Conservation (phyloP, 2,329 filamentous ascomycete genomes). For the Cercospora sp. region DNA sequence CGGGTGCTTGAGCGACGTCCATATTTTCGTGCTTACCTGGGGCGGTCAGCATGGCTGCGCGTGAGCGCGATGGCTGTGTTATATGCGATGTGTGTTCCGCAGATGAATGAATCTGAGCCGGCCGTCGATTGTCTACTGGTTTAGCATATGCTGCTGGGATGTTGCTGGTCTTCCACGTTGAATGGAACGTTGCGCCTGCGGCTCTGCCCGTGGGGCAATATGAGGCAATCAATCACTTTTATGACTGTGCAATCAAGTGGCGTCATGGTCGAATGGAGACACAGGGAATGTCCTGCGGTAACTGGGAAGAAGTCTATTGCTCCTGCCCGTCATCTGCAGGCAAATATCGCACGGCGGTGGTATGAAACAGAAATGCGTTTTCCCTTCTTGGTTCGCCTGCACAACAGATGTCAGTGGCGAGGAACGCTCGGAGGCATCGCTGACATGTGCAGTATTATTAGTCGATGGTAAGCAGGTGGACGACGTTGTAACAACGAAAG, state of each 20-base stretch:
- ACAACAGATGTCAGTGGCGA: background rate
- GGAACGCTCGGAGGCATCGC: background rate
- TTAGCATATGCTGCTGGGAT: conserved; percentile 12
- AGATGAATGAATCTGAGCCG: background rate
- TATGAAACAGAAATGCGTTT: background rate
- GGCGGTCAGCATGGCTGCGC: background rate
- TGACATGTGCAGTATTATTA: background rate
- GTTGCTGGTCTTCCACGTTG: conserved; percentile 6
- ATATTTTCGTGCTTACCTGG: background rate
- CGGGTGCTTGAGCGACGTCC: background rate
- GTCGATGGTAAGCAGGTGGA: conserved; percentile 1
- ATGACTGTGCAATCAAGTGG: background rate
- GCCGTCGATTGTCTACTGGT: background rate
- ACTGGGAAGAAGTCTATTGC: background rate
- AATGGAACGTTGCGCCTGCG: background rate
- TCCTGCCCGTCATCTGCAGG: background rate
- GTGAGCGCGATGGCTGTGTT: background rate
- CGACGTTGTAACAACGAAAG: background rate
- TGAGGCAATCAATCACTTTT: background rate
- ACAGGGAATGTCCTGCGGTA: background rate
- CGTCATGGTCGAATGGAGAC: background rate
- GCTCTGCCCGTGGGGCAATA: background rate
- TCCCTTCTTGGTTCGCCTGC: background rate
- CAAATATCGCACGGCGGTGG: background rate
- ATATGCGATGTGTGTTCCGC: background rate